These are phyloP conservation scores for Asparagopsis taxiformis DNA, from an alignment of 31 red algal genomes.

Conservation along the genomic window DNA sequence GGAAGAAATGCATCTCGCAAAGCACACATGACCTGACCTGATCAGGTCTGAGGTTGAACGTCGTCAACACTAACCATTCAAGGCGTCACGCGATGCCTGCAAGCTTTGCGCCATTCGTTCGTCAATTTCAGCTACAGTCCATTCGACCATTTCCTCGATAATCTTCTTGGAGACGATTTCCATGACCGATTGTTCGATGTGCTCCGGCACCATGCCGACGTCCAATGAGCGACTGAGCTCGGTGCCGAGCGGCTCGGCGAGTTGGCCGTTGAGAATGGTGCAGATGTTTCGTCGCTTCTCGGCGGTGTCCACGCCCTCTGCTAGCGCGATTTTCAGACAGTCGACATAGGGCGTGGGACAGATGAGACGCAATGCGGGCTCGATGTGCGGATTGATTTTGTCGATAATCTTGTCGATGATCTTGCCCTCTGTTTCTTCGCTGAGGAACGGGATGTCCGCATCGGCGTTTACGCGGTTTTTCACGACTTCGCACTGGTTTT, in stretches of 20 bases:
- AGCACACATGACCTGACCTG: no score
- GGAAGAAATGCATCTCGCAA: no score
- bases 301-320: slow-evolving; percentile 34
- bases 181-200: slow-evolving; percentile 34
- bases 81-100: slow-evolving; percentile 26
- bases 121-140: slow-evolving; percentile 62
- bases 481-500: slow-evolving; percentile 48
- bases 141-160: slow-evolving; percentile 63
- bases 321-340: slow-evolving; percentile 52
- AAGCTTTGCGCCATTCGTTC: slow-evolving; percentile 29
- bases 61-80: no score
- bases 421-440: slow-evolving; percentile 34
- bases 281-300: slow-evolving; percentile 36
- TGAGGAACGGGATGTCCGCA: slow-evolving; percentile 53
- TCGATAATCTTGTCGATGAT: slow-evolving; percentile 52
- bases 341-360: slow-evolving; percentile 61
- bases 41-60: no score
- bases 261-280: slow-evolving; percentile 28
- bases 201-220: slow-evolving; percentile 55
- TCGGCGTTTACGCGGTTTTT: slow-evolving; percentile 47
- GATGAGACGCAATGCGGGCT: slow-evolving; percentile 52
- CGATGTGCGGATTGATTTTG: slow-evolving; percentile 38
- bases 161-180: slow-evolving; percentile 34
- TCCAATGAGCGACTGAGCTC: slow-evolving; percentile 52
- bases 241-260: slow-evolving; percentile 31